A percentile compares a stretch with the other conserved stretches of the same genome.
These are phyloP conservation scores for Colletotrichum liriopes DNA, from an alignment of 2,329 filamentous ascomycete species.

Conservation along the genomic window DNA sequence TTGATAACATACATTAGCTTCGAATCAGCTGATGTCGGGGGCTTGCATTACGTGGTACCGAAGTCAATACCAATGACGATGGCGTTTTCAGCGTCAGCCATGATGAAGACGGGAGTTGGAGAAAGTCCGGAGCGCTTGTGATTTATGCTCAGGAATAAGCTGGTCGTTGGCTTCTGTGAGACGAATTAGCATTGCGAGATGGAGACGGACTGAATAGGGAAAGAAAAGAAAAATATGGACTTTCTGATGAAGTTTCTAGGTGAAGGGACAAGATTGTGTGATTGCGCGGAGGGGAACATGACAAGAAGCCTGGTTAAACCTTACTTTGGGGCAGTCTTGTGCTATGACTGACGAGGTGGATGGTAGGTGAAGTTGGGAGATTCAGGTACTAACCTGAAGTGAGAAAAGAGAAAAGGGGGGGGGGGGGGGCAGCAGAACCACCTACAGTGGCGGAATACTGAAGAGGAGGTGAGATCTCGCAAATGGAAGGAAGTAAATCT, in stretches of 20 bases:
- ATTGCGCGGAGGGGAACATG: too few species aligned
- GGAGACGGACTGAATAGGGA: background rate
- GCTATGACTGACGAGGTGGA: background rate
- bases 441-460: too few species aligned
- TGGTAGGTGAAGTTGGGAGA: background rate
- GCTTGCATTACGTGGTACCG: slow-evolving; percentile 58
- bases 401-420: background rate
- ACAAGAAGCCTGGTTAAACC: background rate
- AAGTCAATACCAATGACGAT: slow-evolving; percentile 62
- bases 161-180: background rate
- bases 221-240: too few species aligned
- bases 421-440: too few species aligned
- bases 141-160: background rate
- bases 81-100: background rate
- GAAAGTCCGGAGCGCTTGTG: background rate
- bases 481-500: background rate
- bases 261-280: too few species aligned
- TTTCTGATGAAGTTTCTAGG: too few species aligned
- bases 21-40: fast-evolving
- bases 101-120: background rate
- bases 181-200: background rate
- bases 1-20: background rate
- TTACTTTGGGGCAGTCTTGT: background rate
- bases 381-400: background rate
- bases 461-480: too few species aligned